Conservation (phyloP, 2,329 filamentous ascomycete genomes). For the Beauveria sp. region DNA sequence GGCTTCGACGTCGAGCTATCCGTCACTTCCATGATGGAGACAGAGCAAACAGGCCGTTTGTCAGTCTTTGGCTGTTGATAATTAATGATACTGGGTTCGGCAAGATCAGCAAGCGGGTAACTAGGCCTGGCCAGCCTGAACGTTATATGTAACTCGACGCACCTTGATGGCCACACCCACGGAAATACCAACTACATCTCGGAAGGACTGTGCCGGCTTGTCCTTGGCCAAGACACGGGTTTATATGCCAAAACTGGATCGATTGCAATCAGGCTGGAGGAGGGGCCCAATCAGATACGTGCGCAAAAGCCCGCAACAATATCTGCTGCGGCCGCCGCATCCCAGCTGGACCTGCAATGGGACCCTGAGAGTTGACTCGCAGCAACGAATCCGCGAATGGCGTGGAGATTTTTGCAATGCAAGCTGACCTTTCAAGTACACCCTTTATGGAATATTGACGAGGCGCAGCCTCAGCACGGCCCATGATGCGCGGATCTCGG, state of each 20-base stretch:
- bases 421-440: neutral
- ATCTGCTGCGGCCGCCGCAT: neutral
- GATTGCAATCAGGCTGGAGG: neutral
- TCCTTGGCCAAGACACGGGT: neutral
- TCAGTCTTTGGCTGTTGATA: too few species aligned
- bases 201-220: neutral
- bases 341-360: neutral
- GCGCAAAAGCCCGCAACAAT: neutral
- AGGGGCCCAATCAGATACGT: neutral
- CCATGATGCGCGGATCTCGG: neutral
- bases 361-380: neutral
- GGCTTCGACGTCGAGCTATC: neutral
- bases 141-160: neutral
- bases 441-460: conserved; percentile 1
- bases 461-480: neutral
- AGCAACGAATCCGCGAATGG: neutral
- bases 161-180: neutral
- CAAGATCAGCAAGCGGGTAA: neutral
- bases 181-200: neutral
- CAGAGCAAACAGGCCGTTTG: neutral
- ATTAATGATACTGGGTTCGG: neutral
- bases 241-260: neutral
- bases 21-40: neutral
- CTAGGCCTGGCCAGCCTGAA: neutral
- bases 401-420: neutral